Evolutionary conservation across 345 rosid species (phyloP).

Genomic region (Eutrema japonicum): DNA sequence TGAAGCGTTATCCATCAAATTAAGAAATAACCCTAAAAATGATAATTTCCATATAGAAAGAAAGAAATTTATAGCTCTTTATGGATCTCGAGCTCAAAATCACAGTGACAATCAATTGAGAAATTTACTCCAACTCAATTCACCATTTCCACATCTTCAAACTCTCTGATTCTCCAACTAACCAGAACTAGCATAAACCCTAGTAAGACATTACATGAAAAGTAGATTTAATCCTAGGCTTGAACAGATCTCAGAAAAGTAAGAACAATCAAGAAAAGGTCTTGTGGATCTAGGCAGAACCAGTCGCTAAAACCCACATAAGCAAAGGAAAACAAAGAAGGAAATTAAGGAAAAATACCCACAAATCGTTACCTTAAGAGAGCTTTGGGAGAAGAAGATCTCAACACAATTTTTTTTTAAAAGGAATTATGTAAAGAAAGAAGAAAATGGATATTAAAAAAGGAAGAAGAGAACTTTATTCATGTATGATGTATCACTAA

Average conservation of each 20-base stretch:
- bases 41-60: not conserved
- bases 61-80: too few relatives aligned
- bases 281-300: constrained; percentile 42
- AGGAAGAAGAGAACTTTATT: constrained; percentile 37
- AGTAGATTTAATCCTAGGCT: constrained; percentile 19
- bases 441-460: constrained; percentile 21
- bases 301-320: constrained; percentile 45
- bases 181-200: not conserved
- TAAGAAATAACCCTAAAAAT: not conserved
- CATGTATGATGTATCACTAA: constrained; percentile 34
- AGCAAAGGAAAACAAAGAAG: constrained; percentile 12
- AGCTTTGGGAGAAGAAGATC: constrained; percentile 22
- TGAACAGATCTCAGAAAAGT: constrained; percentile 48
- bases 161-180: constrained; percentile 18
- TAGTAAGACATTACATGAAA: constrained; percentile 29
- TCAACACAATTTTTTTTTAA: not conserved
- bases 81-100: constrained; percentile 37
- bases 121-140: not conserved
- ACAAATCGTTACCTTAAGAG: constrained; percentile 18
- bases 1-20: constrained; percentile 4
- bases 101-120: constrained; percentile 21
- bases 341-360: constrained; percentile 1
- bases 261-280: constrained; percentile 45
- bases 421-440: constrained; percentile 34
- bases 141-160: constrained; percentile 24